Percentiles rank a stretch among this genome's conserved stretches.
phyloP scores from a whole-genome alignment of 2,329 filamentous ascomycete species.

The Exophiala aquamarina region DNA sequence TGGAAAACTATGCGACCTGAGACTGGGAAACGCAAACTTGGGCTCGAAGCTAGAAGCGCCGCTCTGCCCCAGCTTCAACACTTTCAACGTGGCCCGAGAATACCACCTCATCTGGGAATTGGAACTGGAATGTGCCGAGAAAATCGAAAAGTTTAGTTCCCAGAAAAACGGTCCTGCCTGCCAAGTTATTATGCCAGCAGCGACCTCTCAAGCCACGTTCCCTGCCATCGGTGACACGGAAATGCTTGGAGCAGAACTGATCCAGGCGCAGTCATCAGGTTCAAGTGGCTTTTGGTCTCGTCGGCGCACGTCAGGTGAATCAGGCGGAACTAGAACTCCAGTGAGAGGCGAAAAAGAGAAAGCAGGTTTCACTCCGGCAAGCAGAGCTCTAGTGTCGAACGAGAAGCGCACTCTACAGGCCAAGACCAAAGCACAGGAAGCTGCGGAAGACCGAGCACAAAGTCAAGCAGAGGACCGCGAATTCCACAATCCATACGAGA shows the following conservation, averaged over 20 bases:
- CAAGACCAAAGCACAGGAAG: constrained; percentile 16
- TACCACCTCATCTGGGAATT: constrained; percentile 23
- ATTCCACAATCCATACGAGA: neutral
- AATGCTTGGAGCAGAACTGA: neutral
- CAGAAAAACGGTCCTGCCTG: constrained; percentile 8
- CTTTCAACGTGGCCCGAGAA: constrained; percentile 23
- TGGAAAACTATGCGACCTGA: constrained; percentile 11
- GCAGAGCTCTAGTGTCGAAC: constrained; percentile 1
- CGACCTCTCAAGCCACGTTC: constrained; percentile 4
- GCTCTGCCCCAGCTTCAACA: constrained; percentile 22
- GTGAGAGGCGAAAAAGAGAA: constrained; percentile 13
- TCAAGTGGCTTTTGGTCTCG: constrained; percentile 11
- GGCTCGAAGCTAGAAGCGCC: constrained; percentile 21
- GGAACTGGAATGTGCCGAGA: constrained; percentile 24
- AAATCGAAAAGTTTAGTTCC: constrained; percentile 15
- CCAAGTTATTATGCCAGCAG: constrained; percentile 13
- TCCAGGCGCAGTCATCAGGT: neutral
- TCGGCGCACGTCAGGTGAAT: constrained; percentile 1
- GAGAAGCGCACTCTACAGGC: neutral
- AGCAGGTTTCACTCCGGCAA: neutral
- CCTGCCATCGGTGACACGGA: neutral
- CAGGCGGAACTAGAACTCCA: neutral
- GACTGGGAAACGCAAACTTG: constrained; percentile 20
- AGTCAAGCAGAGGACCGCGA: neutral
- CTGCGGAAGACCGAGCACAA: constrained; percentile 16